Percentiles rank a stretch among this genome's conserved stretches.
phyloP scores from a whole-genome alignment of 2,329 filamentous ascomycete genomes.

The Penicillium sp. region DNA sequence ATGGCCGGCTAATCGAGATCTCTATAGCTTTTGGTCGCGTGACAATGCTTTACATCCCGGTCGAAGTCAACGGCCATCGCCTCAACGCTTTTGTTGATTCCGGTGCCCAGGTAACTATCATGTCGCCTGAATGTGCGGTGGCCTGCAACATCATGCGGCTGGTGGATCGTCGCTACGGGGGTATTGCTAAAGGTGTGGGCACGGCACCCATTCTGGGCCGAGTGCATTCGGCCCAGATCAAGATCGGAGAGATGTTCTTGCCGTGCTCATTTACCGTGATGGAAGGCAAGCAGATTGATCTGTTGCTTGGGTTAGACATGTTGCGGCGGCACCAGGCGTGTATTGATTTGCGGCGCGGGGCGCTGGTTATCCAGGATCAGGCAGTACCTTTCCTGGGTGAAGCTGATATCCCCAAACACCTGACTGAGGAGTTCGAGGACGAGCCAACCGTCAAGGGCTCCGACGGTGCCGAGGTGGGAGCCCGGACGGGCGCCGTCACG shows the following conservation, averaged over 20 bases:
- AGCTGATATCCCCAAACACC: constrained; percentile 83
- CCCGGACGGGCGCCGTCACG: constrained; percentile 64
- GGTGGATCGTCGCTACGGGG: constrained; percentile 85
- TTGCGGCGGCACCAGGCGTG: constrained; percentile 89
- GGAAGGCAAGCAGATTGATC: constrained; percentile 95
- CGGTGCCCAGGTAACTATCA: constrained; percentile 95
- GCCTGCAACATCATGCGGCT: constrained; percentile 93
- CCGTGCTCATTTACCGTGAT: constrained; percentile 98
- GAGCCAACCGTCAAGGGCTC: constrained; percentile 83
- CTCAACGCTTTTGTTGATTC: constrained; percentile 97
- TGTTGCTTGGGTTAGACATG: constrained; percentile 93
- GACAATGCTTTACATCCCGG: constrained; percentile 92
- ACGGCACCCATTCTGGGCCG: constrained; percentile 91
- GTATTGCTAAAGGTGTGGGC: constrained; percentile 86
- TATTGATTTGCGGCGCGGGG: constrained; percentile 80
- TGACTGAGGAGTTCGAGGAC: constrained; percentile 62
- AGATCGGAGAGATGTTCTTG: constrained; percentile 78
- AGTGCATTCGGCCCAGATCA: constrained; percentile 91
- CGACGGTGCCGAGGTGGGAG: constrained; percentile 81
- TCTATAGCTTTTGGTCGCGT: constrained; percentile 79
- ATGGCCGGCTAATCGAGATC: neutral
- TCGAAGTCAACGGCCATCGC: constrained; percentile 85
- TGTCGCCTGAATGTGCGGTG: constrained; percentile 90
- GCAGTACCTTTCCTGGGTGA: constrained; percentile 88
- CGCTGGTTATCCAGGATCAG: constrained; percentile 78